These are phyloP conservation scores for Euclidium syriacum DNA, from an alignment of 345 rosid genomes.

Conservation along the genomic window DNA sequence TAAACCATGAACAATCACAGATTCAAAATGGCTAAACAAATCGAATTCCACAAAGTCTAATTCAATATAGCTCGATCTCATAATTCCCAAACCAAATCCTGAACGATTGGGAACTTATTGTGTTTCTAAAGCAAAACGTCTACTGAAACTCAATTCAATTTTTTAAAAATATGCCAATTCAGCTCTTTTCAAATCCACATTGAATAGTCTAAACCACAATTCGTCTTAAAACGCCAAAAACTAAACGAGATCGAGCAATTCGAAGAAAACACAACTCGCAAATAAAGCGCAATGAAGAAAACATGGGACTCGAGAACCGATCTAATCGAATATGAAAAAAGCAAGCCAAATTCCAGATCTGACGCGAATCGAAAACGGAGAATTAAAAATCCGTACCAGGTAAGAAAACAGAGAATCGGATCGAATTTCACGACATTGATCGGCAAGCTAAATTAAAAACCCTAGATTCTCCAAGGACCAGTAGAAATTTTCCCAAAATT, in stretches of 20 bases:
- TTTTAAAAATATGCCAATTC: neutral
- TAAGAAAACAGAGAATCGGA: neutral
- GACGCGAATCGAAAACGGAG: slow-evolving; percentile 5
- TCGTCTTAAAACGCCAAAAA: slow-evolving; percentile 5
- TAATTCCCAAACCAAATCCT: neutral
- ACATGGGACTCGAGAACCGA: slow-evolving; percentile 6
- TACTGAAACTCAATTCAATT: neutral
- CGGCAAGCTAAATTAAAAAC: neutral
- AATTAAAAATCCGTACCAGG: slow-evolving; percentile 6
- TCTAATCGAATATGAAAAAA: neutral
- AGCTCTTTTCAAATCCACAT: neutral
- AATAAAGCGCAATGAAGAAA: neutral
- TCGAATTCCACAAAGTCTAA: neutral
- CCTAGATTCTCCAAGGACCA: slow-evolving; percentile 19
- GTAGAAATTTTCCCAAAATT: neutral
- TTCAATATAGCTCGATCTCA: neutral
- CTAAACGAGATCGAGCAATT: slow-evolving; percentile 10
- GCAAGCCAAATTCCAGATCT: slow-evolving; percentile 15
- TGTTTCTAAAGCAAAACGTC: neutral
- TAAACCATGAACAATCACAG: slow-evolving; percentile 4
- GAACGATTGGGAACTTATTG: neutral
- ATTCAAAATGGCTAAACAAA: neutral
- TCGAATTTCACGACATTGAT: slow-evolving; percentile 5
- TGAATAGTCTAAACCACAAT: neutral
- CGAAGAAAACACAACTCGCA: neutral